Evolutionary conservation across 164 flowering plant genomes (phyloP).

Genomic region (Macadamia integrifolia): DNA sequence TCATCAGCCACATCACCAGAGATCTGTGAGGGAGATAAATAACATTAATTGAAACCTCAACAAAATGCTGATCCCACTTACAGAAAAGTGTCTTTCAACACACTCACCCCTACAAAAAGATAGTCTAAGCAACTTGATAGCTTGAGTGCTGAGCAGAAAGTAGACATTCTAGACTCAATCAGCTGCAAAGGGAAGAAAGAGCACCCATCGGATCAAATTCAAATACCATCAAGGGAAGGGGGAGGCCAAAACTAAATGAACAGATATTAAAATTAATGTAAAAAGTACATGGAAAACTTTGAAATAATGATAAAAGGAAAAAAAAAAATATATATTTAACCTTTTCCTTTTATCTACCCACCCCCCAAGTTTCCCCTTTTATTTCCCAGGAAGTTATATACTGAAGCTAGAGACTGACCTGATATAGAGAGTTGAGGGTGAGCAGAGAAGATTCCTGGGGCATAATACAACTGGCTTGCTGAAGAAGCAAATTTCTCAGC

Average conservation of each 20-base stretch:
- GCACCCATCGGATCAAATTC: background rate
- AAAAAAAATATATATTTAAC: no score
- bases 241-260: no score
- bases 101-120: conserved; percentile 54
- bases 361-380: no score
- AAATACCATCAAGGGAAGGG: background rate
- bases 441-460: conserved; percentile 77
- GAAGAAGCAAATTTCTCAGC: conserved; percentile 79
- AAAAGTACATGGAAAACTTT: background rate
- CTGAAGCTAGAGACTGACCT: conserved; percentile 34
- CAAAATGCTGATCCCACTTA: background rate
- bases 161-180: conserved; percentile 76
- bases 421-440: conserved; percentile 70
- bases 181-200: conserved; percentile 41
- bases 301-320: no score
- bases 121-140: conserved; percentile 67
- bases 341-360: no score
- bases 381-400: no score
- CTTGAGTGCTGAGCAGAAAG: conserved; percentile 54
- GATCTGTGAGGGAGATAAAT: conserved; percentile 25
- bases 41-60: background rate
- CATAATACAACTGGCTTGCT: conserved; percentile 74
- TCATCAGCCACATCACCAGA: conserved; percentile 53
- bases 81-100: background rate
- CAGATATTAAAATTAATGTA: background rate